Conservation (phyloP, 148 eudicot species). For the Arctostaphylos glauca region DNA sequence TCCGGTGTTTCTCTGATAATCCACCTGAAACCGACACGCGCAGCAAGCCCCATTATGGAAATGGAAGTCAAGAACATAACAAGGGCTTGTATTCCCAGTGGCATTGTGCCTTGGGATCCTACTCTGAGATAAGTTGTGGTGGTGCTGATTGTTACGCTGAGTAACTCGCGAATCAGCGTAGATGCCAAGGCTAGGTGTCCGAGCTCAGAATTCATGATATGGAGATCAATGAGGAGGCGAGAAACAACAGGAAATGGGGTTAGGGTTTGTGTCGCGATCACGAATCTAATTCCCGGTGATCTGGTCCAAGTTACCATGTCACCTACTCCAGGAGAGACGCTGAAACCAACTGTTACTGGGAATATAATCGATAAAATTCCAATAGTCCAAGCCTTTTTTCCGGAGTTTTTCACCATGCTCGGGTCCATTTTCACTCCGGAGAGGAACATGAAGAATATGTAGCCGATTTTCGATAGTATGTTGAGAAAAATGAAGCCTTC, state of each 20-base stretch:
- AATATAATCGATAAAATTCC: constrained; percentile 18
- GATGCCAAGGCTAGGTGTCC: constrained; percentile 37
- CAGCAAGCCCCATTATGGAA: not conserved
- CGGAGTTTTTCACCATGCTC: constrained; percentile 17
- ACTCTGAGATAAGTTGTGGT: not conserved
- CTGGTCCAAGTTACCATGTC: not conserved
- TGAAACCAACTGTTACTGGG: not conserved
- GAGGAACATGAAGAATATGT: constrained; percentile 37
- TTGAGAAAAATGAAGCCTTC: constrained; percentile 28
- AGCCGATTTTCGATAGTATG: constrained; percentile 30
- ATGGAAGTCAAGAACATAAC: not conserved
- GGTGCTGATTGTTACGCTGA: not conserved
- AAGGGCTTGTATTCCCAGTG: not conserved
- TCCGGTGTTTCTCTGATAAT: constrained; percentile 34
- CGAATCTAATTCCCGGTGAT: not conserved
- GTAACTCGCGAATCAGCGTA: constrained; percentile 25
- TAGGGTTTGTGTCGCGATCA: constrained; percentile 3
- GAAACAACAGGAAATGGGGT: constrained; percentile 31
- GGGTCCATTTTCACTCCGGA: constrained; percentile 40
- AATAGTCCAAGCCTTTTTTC: constrained; percentile 32
- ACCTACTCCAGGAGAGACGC: not conserved
- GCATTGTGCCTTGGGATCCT: not conserved
- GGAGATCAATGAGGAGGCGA: constrained; percentile 31
- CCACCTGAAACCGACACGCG: constrained; percentile 17
- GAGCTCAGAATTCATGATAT: constrained; percentile 40